Conservation (phyloP, 2,329 filamentous ascomycete species). For the Cladorrhinum sp. region DNA sequence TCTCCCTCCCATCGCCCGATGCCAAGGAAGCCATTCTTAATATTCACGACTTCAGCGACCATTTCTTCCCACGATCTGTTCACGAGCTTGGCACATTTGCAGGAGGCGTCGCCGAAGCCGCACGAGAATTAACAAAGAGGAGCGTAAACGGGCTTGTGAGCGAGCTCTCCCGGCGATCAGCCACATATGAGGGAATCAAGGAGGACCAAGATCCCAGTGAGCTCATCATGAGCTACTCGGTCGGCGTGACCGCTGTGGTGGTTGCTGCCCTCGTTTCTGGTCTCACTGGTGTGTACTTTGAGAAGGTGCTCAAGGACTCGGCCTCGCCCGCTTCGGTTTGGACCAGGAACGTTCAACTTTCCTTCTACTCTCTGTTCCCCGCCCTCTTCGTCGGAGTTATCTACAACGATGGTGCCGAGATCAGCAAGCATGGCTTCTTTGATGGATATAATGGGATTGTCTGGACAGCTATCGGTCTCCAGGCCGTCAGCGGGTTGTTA, state of each 20-base stretch:
- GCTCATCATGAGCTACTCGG: slow-evolving; percentile 67
- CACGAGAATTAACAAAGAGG: slow-evolving; percentile 50
- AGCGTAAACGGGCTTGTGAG: slow-evolving; percentile 38
- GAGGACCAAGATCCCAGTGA: slow-evolving; percentile 53
- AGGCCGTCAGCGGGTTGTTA: slow-evolving; percentile 81
- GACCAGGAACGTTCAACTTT: slow-evolving; percentile 92
- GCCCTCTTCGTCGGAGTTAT: slow-evolving; percentile 82
- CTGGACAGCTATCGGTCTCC: slow-evolving; percentile 78
- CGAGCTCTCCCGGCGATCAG: slow-evolving; percentile 65
- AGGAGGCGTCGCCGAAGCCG: slow-evolving; percentile 48
- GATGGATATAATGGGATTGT: slow-evolving; percentile 91
- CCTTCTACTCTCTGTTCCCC: slow-evolving; percentile 90
- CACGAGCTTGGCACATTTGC: slow-evolving; percentile 70
- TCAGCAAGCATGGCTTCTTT: slow-evolving; percentile 85
- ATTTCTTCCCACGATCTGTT: slow-evolving; percentile 74
- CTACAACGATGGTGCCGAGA: slow-evolving; percentile 80
- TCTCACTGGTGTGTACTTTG: slow-evolving; percentile 80
- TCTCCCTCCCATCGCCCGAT: slow-evolving; percentile 69
- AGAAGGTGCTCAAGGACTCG: slow-evolving; percentile 90
- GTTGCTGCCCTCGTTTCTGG: slow-evolving; percentile 77
- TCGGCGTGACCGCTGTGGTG: slow-evolving; percentile 76
- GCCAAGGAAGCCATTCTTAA: slow-evolving; percentile 56
- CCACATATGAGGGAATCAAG: slow-evolving; percentile 86
- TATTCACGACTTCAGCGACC: slow-evolving; percentile 60
- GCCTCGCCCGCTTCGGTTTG: slow-evolving; percentile 73